A percentile compares a stretch with the other conserved stretches of the same genome.
These are phyloP conservation scores for Flammula alnicola DNA, from an alignment of 1,284 basidiomycete species.

Conservation along the genomic window DNA sequence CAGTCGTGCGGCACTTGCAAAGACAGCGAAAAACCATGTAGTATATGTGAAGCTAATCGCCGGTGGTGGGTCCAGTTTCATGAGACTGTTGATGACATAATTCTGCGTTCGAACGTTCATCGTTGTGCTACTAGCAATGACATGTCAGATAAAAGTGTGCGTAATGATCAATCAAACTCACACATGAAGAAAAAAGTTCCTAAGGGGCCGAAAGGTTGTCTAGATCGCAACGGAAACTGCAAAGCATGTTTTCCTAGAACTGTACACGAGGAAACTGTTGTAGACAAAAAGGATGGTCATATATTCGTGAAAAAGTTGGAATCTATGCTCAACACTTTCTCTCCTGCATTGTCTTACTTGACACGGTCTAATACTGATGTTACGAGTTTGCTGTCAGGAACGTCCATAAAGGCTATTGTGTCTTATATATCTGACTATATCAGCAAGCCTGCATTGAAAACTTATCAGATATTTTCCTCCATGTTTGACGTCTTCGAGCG, in stretches of 20 bases:
- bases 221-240: constrained; percentile 15
- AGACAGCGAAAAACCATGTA: not conserved
- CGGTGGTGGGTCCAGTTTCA: constrained; percentile 2
- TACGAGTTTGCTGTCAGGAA: constrained; percentile 22
- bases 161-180: not conserved
- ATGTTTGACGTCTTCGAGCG: constrained; percentile 26
- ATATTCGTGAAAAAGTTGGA: constrained; percentile 24
- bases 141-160: not conserved
- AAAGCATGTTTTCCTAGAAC: constrained; percentile 31
- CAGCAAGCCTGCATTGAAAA: constrained; percentile 35
- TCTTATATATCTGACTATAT: constrained; percentile 38
- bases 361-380: constrained; percentile 2
- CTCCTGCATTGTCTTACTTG: constrained; percentile 1
- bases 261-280: constrained; percentile 8
- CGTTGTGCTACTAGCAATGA: not conserved
- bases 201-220: constrained; percentile 12
- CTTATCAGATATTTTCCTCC: constrained; percentile 36
- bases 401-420: constrained; percentile 35
- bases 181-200: not conserved
- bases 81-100: constrained; percentile 3
- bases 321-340: constrained; percentile 21
- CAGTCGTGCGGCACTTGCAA: not conserved
- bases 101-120: constrained; percentile 4
- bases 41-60: not conserved
- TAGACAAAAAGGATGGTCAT: constrained; percentile 20